Evolutionary conservation across 129 eudicot genomes (phyloP), one percentile per base, ranked within the genome.

Genomic region (Scalesia atractyloides): DNA sequence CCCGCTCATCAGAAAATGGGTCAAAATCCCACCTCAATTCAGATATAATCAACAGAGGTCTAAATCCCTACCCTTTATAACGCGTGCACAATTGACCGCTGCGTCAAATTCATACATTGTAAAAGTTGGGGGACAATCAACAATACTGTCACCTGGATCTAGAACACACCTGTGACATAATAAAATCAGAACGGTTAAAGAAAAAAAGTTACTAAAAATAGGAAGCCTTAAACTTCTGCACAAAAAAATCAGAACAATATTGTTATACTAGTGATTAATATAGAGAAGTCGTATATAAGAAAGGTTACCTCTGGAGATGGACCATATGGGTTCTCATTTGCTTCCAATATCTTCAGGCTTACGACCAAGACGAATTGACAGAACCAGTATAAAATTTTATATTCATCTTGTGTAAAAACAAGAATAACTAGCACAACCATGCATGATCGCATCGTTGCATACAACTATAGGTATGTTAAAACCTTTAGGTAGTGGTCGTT

Each of bases 251-350:
- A 24, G 26, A 24, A 24, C 26, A 24, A 24, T 24, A 2, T n/a
- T n/a, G n/a, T n/a, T n/a, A n/a, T n/a, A n/a, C n/a, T n/a, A n/a
- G n/a, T n/a, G n/a, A n/a, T 24, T 1, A 24, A 26, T 22, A 34
- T 68, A n/a, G 14, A 73, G 20, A 20, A 64, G 11, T 34, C 62
- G 30, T 44, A 10, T 49, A 26, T 70, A 65, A 13, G 37, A 59
- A 48, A 11, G 24, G 68, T 73, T 89, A 80, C 98, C 91, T 95
- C 99, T 36, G 97, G 99, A 69, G 99, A 97, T 73, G 97, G 98
- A 62, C 99, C 99, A 69, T 95, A 95, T 51, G 97, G 99, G 66
- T 95, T 95, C 79, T 95, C 99, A 83, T 95, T 95, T 74, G 99
- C 99, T 71, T 95, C 99, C 77, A 44, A 95, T 95, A 19, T 95